A percentile compares a stretch with the other conserved stretches of the same genome.
These are phyloP conservation scores for Knufia petricola DNA, from an alignment of 2,329 filamentous ascomycete species.

Conservation along the genomic window DNA sequence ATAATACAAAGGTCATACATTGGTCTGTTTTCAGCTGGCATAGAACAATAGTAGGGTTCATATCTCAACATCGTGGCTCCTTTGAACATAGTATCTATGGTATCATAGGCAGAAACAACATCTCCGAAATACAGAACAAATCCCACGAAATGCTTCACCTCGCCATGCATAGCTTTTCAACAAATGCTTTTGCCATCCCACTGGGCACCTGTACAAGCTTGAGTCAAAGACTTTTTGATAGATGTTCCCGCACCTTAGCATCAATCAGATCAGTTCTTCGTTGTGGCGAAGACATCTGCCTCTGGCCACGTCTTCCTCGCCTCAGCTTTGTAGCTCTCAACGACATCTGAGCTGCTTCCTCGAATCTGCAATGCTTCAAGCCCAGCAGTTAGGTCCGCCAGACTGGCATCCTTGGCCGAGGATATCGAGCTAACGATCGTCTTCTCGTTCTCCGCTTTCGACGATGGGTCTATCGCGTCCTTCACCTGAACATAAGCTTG, in stretches of 20 bases:
- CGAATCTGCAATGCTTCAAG: conserved; percentile 43
- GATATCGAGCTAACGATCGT: conserved; percentile 42
- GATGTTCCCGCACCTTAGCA: background rate
- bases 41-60: too few relatives aligned
- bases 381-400: conserved; percentile 49
- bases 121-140: background rate
- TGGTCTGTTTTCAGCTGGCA: too few relatives aligned
- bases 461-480: conserved; percentile 48
- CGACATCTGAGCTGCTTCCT: conserved; percentile 40
- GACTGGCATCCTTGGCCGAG: conserved; percentile 33
- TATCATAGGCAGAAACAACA: background rate
- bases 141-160: background rate
- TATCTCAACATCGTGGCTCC: too few relatives aligned
- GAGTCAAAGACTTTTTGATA: background rate
- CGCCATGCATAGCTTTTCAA: background rate
- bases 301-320: conserved; percentile 33
- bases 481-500: conserved; percentile 54
- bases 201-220: too few relatives aligned
- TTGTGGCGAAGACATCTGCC: conserved; percentile 28
- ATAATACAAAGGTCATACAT: too few relatives aligned
- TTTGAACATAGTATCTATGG: background rate
- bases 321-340: conserved; percentile 40
- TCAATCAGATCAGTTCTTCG: background rate
- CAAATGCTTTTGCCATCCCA: background rate
- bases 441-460: conserved; percentile 49